Evolutionary conservation across 2,329 filamentous ascomycete species (phyloP).

Genomic region (Pseudogymnoascus sp.): DNA sequence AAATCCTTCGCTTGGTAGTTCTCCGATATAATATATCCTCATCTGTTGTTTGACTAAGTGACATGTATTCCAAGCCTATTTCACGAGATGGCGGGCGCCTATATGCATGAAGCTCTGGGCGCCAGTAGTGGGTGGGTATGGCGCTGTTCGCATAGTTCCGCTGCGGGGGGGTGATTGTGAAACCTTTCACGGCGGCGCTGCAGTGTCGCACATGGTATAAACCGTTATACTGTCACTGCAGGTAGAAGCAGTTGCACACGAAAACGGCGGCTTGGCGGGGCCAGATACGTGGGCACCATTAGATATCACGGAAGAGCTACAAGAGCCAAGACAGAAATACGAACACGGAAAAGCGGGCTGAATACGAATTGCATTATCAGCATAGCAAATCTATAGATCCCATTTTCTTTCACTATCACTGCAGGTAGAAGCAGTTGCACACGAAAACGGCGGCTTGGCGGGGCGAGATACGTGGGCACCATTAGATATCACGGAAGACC

Average conservation of each 20-base stretch:
- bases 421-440: background rate
- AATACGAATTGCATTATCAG: slow-evolving; percentile 4
- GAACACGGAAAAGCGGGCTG: background rate
- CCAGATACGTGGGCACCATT: background rate
- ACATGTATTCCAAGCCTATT: background rate
- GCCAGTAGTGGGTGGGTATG: background rate
- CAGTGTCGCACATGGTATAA: background rate
- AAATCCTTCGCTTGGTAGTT: background rate
- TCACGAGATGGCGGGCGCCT: background rate
- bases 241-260: background rate
- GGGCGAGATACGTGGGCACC: background rate
- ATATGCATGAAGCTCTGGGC: background rate
- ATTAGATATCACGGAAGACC: background rate
- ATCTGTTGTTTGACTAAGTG: background rate
- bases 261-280: background rate
- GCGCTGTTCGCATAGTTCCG: background rate
- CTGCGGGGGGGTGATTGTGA: background rate
- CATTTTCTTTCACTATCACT: background rate
- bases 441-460: background rate
- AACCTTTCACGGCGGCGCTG: background rate
- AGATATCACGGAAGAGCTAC: background rate
- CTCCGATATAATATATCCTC: background rate
- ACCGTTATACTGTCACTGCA: background rate
- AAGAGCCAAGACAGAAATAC: background rate
- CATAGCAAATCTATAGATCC: slow-evolving; percentile 3